Conservation (phyloP, 441 rosid species). For the Populus trichocarpa region DNA sequence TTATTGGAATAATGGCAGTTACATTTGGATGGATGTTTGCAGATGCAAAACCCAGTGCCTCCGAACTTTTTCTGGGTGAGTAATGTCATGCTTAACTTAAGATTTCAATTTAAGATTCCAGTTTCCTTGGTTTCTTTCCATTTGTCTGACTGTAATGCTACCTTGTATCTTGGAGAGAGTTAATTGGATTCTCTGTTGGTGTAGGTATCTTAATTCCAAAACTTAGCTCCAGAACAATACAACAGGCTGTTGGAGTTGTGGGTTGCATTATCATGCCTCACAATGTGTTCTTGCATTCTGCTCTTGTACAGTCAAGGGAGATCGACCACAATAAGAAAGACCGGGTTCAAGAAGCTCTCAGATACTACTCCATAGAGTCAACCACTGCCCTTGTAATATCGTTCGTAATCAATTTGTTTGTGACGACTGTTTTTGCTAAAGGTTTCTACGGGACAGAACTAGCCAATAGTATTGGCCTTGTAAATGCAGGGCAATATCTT, state of each 20-base stretch:
- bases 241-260: constrained; percentile 88
- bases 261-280: constrained; percentile 97
- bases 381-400: constrained; percentile 63
- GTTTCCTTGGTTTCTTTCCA: not conserved
- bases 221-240: constrained; percentile 78
- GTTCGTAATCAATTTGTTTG: constrained; percentile 79
- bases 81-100: not conserved
- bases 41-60: constrained; percentile 68
- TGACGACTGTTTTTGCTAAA: constrained; percentile 83
- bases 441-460: constrained; percentile 77
- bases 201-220: constrained; percentile 75
- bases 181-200: constrained; percentile 11
- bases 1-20: constrained; percentile 77
- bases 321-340: constrained; percentile 54
- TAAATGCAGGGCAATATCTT: constrained; percentile 80
- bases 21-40: constrained; percentile 98
- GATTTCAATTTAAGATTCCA: not conserved
- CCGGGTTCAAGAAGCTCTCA: constrained; percentile 76
- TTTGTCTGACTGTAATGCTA: not conserved
- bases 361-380: constrained; percentile 81
- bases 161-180: not conserved
- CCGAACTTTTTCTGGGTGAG: constrained; percentile 71
- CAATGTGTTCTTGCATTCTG: constrained; percentile 89
- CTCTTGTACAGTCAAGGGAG: constrained; percentile 90
- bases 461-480: constrained; percentile 68